These are phyloP conservation scores for Amaranthus tricolor DNA, from an alignment of 179 eudicot species.

Conservation along the genomic window DNA sequence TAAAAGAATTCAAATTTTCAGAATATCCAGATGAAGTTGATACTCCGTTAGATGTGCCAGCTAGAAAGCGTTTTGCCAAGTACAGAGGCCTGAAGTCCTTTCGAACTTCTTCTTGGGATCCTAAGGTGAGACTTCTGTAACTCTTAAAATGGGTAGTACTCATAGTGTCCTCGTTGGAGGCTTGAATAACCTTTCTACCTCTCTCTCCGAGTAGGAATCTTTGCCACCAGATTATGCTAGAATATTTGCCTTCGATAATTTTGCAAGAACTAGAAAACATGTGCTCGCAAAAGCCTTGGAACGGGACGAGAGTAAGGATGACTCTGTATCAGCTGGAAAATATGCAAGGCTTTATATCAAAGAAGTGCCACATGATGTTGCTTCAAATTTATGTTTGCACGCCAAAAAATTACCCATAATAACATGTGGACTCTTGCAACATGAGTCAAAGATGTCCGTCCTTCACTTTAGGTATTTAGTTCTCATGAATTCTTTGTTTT, in stretches of 20 bases:
- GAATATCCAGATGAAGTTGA: constrained; percentile 98
- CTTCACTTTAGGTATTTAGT: constrained; percentile 82
- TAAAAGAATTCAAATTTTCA: constrained; percentile 28
- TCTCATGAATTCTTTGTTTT: constrained; percentile 1
- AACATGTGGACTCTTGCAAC: constrained; percentile 80
- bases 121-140: constrained; percentile 52
- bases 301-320: constrained; percentile 50
- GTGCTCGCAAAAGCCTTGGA: constrained; percentile 76
- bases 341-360: constrained; percentile 64
- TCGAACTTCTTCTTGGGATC: constrained; percentile 97
- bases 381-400: constrained; percentile 48
- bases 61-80: constrained; percentile 88
- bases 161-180: background rate
- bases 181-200: background rate
- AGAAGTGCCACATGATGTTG: constrained; percentile 57
- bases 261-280: constrained; percentile 80
- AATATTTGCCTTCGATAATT: constrained; percentile 84
- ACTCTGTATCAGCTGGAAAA: constrained; percentile 55
- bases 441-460: constrained; percentile 94
- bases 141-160: background rate
- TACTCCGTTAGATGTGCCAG: constrained; percentile 86
- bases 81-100: constrained; percentile 95
- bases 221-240: constrained; percentile 76
- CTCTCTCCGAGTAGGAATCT: constrained; percentile 61
- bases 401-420: constrained; percentile 60